Conservation (phyloP, 108 stramenopile genomes). For the Licmophora abbreviata region DNA sequence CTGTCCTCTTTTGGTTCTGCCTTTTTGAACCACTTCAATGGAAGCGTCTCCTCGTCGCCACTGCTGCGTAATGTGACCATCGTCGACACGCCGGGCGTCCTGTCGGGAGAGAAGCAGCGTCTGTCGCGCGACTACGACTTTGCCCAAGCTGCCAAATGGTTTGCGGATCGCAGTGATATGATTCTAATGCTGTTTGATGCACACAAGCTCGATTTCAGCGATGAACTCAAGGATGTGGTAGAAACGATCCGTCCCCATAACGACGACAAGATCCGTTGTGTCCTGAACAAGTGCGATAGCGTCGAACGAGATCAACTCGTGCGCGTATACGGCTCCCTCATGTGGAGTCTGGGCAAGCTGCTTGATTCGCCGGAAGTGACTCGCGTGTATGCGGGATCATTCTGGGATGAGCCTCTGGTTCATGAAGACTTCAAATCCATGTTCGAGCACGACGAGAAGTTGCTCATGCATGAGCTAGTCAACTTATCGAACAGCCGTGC, state of each 20-base stretch:
- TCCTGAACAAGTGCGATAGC: constrained; percentile 93
- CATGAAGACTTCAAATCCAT: constrained; percentile 76
- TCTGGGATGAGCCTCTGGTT: constrained; percentile 88
- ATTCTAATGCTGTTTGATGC: constrained; percentile 97
- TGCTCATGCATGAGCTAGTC: constrained; percentile 92
- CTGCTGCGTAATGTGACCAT: constrained; percentile 58
- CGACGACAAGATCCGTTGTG: constrained; percentile 87
- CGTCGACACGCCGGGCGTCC: constrained; percentile 83
- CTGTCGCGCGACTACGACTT: constrained; percentile 88
- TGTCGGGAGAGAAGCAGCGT: constrained; percentile 85
- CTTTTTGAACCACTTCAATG: constrained; percentile 57
- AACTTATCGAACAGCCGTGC: constrained; percentile 91
- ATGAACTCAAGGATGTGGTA: constrained; percentile 88
- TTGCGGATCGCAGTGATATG: constrained; percentile 94
- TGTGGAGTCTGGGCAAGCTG: constrained; percentile 94
- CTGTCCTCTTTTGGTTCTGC: constrained; percentile 56
- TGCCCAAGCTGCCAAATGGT: constrained; percentile 93
- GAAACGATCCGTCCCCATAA: constrained; percentile 75
- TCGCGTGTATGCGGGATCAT: constrained; percentile 95
- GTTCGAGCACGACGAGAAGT: constrained; percentile 77
- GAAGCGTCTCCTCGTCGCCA: constrained; percentile 20
- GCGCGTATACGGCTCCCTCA: constrained; percentile 87
- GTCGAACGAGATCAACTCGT: constrained; percentile 58
- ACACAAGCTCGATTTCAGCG: constrained; percentile 94
- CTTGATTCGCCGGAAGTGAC: constrained; percentile 95